Evolutionary conservation across 495 filamentous ascomycete species (phyloP).

Genomic region (Penicillium malachiteum): DNA sequence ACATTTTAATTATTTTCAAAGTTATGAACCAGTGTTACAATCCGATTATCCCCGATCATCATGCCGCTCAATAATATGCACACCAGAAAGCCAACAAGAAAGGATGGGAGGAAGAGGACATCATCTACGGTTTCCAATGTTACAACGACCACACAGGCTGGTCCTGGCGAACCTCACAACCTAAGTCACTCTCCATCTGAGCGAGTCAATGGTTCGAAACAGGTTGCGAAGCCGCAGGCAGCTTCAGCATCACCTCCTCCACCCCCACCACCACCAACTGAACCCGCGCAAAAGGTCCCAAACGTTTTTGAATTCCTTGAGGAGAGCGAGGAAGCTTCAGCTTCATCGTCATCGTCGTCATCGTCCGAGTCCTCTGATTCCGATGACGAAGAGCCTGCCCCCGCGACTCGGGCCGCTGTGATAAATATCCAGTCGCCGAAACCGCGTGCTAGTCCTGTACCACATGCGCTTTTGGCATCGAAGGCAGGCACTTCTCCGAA

Average conservation of each 20-base stretch:
- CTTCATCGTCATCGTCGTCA: slow-evolving; percentile 22
- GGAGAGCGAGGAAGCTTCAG: slow-evolving; percentile 24
- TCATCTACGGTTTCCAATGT: slow-evolving; percentile 30
- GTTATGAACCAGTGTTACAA: slow-evolving; percentile 14
- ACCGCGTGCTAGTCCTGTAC: slow-evolving; percentile 17
- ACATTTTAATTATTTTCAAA: slow-evolving; percentile 9
- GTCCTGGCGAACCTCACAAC: slow-evolving; percentile 24
- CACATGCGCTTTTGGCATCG: slow-evolving; percentile 17
- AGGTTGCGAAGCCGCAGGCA: slow-evolving; percentile 15
- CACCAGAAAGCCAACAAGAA: slow-evolving; percentile 29
- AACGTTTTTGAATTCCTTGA: slow-evolving; percentile 49
- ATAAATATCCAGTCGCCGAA: slow-evolving; percentile 25
- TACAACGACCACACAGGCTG: slow-evolving; percentile 19
- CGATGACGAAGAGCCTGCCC: slow-evolving; percentile 12
- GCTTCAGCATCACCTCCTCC: slow-evolving; percentile 12
- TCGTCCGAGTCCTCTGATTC: slow-evolving; percentile 15
- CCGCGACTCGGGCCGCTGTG: slow-evolving; percentile 7
- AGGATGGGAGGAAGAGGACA: slow-evolving; percentile 31
- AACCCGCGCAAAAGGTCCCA: slow-evolving; percentile 24
- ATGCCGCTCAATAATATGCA: slow-evolving; percentile 35
- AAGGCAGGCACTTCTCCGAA: slow-evolving; percentile 9
- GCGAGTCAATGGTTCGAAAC: slow-evolving; percentile 18
- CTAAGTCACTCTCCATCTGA: slow-evolving; percentile 6
- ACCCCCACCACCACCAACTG: slow-evolving; percentile 13
- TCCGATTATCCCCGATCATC: slow-evolving; percentile 17